Evolutionary conservation across 345 rosid genomes (phyloP).

Genomic region (Gossypium turneri): DNA sequence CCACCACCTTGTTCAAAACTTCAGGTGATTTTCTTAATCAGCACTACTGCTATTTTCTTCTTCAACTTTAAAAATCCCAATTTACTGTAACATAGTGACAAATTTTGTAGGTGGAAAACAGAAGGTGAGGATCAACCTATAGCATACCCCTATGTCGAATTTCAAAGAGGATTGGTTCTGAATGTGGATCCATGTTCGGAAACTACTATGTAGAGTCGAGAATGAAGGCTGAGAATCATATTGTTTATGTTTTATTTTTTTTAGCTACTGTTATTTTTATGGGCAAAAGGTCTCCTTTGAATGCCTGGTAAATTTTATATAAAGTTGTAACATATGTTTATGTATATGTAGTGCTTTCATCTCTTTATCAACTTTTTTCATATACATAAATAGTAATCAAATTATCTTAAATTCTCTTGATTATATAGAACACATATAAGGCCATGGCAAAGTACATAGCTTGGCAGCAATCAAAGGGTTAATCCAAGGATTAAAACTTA

Average conservation of each 20-base stretch:
- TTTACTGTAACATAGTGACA: background rate
- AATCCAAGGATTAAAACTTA: no score
- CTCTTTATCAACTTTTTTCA: conserved; percentile 1
- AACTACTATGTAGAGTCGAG: conserved; percentile 6
- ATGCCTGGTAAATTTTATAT: conserved; percentile 2
- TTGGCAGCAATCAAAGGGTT: no score
- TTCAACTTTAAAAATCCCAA: background rate
- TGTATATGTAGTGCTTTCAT: conserved; percentile 3
- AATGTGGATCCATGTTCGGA: conserved; percentile 25
- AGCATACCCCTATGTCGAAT: conserved; percentile 54
- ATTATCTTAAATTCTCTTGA: conserved; percentile 1
- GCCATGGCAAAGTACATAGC: background rate
- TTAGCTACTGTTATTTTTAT: background rate
- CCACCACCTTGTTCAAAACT: conserved; percentile 53
- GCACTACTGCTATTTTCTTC: background rate
- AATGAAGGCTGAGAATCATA: conserved; percentile 9
- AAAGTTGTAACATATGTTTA: conserved; percentile 18
- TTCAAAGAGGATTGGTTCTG: conserved; percentile 35
- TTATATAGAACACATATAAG: background rate
- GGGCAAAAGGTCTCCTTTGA: conserved; percentile 11
- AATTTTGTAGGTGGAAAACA: conserved; percentile 36
- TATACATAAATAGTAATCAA: conserved; percentile 2
- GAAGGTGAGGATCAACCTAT: conserved; percentile 36
- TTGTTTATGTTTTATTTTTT: background rate
- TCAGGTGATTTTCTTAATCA: conserved; percentile 31